Evolutionary conservation across 176 grass and related monocot species (phyloP), one percentile per base, ranked within the genome.

Genomic region (Typha latifolia): DNA sequence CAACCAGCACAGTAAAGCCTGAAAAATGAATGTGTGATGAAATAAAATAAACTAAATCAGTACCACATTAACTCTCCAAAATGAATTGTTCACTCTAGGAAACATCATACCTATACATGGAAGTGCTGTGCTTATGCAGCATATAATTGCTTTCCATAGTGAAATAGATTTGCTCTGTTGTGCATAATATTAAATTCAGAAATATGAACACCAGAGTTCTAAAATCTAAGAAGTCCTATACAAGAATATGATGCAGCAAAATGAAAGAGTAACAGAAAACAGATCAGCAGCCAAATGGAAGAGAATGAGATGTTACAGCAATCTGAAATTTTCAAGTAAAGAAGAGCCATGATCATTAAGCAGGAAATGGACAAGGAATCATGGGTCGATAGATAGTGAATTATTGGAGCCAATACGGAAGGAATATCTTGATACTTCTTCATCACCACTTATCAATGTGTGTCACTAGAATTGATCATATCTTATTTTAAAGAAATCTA

Each of bases 121-220:
- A 66, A 99, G 8, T 43, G 83, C 26, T 52, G 81, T 77, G 61
- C 48, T 73, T 68, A 93, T 43, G 63, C 84, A 84, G 70, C 84
- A 99, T 70, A 90, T 93, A 63, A 83, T 63, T 68, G 86, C 86
- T 69, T 93, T 83, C 76, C 79, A 62, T 51, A 93, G 37, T 72
- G 76, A 93, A 79, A 93, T 32, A 22, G 79, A 93, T 72, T 85
- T 93, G 61, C 68, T 87, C 94, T 99, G 83, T 64, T 49, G 52
- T 37, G 4, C 34, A 37, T 66, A 76, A 76, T 14, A 49, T 34
- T 68, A 74, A 85, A 74, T 64, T 73, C 19, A 81, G 57, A 77
- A 62, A 55, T 61, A 63, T 74, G 74, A 68, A 51, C 47, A 49
- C 67, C 48, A 26, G 1, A 26, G 24, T 26, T 26, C 2, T 26